Percentiles rank a stretch among this genome's conserved stretches.
These are phyloP conservation scores for Spathaspora girioi DNA, from an alignment of 805 yeast genomes.

Conservation along the genomic window DNA sequence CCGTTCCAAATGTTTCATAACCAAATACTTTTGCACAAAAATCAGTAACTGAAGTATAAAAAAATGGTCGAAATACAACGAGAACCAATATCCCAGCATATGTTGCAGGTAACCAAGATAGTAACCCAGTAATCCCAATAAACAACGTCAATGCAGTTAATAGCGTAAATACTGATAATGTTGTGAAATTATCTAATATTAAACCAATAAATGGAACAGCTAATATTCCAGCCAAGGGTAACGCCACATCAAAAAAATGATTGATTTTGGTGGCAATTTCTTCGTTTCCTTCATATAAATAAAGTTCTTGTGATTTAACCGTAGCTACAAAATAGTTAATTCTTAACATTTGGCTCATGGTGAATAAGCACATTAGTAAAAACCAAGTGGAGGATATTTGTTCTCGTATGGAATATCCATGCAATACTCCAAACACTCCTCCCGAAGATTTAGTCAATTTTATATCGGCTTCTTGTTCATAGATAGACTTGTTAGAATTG, in stretches of 20 bases:
- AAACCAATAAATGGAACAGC: slow-evolving; percentile 87
- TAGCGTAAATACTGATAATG: slow-evolving; percentile 52
- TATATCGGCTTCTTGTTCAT: slow-evolving; percentile 63
- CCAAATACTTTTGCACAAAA: slow-evolving; percentile 93
- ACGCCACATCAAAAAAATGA: slow-evolving; percentile 76
- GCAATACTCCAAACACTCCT: slow-evolving; percentile 77
- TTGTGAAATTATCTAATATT: slow-evolving; percentile 68
- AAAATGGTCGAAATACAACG: slow-evolving; percentile 86
- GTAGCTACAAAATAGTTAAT: slow-evolving; percentile 93
- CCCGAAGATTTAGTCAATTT: slow-evolving; percentile 51
- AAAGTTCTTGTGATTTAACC: slow-evolving; percentile 75
- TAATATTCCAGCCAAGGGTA: slow-evolving; percentile 84
- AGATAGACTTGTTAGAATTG: slow-evolving; percentile 52
- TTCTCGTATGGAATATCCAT: slow-evolving; percentile 48
- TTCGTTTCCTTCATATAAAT: slow-evolving; percentile 49
- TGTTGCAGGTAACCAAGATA: slow-evolving; percentile 54
- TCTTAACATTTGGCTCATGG: slow-evolving; percentile 86
- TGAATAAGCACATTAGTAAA: slow-evolving; percentile 67
- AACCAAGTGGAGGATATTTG: slow-evolving; percentile 74
- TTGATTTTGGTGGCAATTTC: slow-evolving; percentile 57
- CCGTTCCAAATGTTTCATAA: slow-evolving; percentile 84
- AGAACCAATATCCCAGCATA: slow-evolving; percentile 65
- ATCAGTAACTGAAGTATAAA: slow-evolving; percentile 89
- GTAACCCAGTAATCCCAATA: slow-evolving; percentile 71
- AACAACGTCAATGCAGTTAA: slow-evolving; percentile 52